These are phyloP conservation scores for Veloboletus limbatus DNA, from an alignment of 1,284 basidiomycete species.

Conservation along the genomic window DNA sequence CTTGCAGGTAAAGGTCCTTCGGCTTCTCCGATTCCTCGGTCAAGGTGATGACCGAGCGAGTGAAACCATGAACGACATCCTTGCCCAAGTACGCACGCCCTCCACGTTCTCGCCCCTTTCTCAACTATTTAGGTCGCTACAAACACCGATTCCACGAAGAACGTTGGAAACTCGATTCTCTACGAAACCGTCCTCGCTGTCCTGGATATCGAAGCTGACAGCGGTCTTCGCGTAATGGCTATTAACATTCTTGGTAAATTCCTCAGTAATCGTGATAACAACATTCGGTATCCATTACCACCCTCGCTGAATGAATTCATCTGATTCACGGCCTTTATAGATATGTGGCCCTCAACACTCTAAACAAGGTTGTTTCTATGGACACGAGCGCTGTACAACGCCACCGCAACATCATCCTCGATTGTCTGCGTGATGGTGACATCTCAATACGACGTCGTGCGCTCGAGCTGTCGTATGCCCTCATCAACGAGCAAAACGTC, in stretches of 20 bases:
- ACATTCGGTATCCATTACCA: slow-evolving; percentile 73
- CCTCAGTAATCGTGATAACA: slow-evolving; percentile 97
- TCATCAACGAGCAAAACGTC: slow-evolving; percentile 96
- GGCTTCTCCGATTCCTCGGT: slow-evolving; percentile 88
- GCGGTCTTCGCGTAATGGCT: slow-evolving; percentile 95
- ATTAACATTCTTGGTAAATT: slow-evolving; percentile 99
- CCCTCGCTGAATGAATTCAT: not conserved
- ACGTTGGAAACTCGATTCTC: slow-evolving; percentile 96
- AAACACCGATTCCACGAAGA: slow-evolving; percentile 97
- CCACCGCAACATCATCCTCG: slow-evolving; percentile 96
- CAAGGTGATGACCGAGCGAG: slow-evolving; percentile 84
- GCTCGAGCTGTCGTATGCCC: slow-evolving; percentile 94
- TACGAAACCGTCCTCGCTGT: slow-evolving; percentile 98
- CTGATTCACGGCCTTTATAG: slow-evolving; percentile 40
- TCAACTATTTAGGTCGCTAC: slow-evolving; percentile 77
- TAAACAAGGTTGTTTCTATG: slow-evolving; percentile 98
- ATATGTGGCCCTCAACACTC: slow-evolving; percentile 96
- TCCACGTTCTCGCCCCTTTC: not conserved
- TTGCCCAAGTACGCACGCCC: slow-evolving; percentile 72
- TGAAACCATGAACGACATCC: slow-evolving; percentile 97
- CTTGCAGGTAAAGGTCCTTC: slow-evolving; percentile 95
- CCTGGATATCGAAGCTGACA: slow-evolving; percentile 98
- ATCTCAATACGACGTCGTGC: slow-evolving; percentile 98
- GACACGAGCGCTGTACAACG: slow-evolving; percentile 98
- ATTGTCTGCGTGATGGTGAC: slow-evolving; percentile 97